Conservation (phyloP, 1,284 basidiomycete species). For the Rhodotorula sp. region DNA sequence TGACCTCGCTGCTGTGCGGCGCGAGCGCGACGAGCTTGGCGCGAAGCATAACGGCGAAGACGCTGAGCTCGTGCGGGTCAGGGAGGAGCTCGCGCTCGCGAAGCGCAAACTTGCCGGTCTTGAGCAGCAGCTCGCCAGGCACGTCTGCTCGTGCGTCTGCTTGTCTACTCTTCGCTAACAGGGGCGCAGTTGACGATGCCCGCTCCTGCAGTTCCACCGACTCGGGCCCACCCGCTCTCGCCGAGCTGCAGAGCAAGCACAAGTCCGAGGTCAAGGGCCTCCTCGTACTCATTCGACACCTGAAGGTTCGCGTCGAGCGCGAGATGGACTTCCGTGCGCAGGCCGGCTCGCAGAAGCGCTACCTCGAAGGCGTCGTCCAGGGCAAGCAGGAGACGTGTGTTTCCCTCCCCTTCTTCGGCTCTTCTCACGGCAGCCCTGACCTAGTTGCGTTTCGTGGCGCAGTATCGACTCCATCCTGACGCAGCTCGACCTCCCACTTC, state of each 20-base stretch:
- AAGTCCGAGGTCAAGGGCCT: slow-evolving; percentile 84
- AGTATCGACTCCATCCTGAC: slow-evolving; percentile 36
- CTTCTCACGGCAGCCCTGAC: slow-evolving; percentile 10
- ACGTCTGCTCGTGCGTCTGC: slow-evolving; percentile 62
- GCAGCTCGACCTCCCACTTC: slow-evolving; percentile 23
- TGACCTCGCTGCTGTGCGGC: slow-evolving; percentile 56
- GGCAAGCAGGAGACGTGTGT: slow-evolving; percentile 43
- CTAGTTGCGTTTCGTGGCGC: not conserved
- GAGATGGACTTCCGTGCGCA: slow-evolving; percentile 80
- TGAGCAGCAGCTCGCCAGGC: slow-evolving; percentile 58
- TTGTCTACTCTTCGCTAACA: not conserved
- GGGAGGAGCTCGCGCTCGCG: slow-evolving; percentile 63
- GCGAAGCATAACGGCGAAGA: slow-evolving; percentile 58
- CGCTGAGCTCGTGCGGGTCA: slow-evolving; percentile 63
- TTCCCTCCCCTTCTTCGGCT: not conserved
- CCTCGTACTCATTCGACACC: slow-evolving; percentile 82
- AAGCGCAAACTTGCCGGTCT: slow-evolving; percentile 57
- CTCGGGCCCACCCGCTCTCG: slow-evolving; percentile 42
- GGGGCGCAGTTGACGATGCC: not conserved
- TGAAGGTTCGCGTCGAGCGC: slow-evolving; percentile 86
- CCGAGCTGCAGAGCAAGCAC: slow-evolving; percentile 58
- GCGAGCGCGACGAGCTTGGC: slow-evolving; percentile 67
- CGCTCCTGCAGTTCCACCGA: slow-evolving; percentile 38
- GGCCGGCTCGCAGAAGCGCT: slow-evolving; percentile 82
- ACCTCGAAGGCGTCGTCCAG: slow-evolving; percentile 52